These are phyloP conservation scores for Bipolaris cookei DNA, from an alignment of 2,329 filamentous ascomycete genomes.

Conservation along the genomic window DNA sequence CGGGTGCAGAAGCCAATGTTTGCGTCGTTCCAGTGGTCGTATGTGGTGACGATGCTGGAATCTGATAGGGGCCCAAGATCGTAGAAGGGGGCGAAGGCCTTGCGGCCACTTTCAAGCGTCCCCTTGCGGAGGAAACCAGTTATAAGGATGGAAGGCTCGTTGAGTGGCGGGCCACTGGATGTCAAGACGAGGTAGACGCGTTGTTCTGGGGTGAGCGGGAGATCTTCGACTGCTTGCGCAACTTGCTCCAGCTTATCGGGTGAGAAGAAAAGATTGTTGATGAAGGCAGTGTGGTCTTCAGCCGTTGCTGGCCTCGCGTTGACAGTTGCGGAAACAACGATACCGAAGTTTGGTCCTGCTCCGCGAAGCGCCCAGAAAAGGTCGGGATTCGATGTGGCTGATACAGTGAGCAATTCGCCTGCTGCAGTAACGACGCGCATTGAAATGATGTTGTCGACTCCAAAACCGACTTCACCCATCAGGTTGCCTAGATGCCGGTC, in stretches of 20 bases:
- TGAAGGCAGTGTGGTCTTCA: conserved; percentile 34
- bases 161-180: conserved; percentile 29
- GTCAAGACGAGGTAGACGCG: conserved; percentile 47
- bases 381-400: conserved; percentile 28
- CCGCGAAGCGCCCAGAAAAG: conserved; percentile 51
- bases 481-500: conserved; percentile 51
- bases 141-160: conserved; percentile 33
- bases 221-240: conserved; percentile 47
- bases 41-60: conserved; percentile 38
- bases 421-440: conserved; percentile 34
- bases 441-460: conserved; percentile 57
- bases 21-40: conserved; percentile 51
- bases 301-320: conserved; percentile 43
- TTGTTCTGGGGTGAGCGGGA: conserved; percentile 46
- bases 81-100: conserved; percentile 48
- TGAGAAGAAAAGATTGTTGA: conserved; percentile 33
- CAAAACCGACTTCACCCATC: conserved; percentile 60
- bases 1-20: conserved; percentile 48
- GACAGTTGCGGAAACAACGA: conserved; percentile 47
- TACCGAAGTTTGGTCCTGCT: conserved; percentile 44
- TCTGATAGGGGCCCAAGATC: conserved; percentile 38
- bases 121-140: conserved; percentile 46
- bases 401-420: conserved; percentile 41
- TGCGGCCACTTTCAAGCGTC: conserved; percentile 37
- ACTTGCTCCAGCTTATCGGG: conserved; percentile 41